These are phyloP conservation scores for Starmerella khaoyaiensis DNA, from an alignment of 805 yeast genomes.

Conservation along the genomic window DNA sequence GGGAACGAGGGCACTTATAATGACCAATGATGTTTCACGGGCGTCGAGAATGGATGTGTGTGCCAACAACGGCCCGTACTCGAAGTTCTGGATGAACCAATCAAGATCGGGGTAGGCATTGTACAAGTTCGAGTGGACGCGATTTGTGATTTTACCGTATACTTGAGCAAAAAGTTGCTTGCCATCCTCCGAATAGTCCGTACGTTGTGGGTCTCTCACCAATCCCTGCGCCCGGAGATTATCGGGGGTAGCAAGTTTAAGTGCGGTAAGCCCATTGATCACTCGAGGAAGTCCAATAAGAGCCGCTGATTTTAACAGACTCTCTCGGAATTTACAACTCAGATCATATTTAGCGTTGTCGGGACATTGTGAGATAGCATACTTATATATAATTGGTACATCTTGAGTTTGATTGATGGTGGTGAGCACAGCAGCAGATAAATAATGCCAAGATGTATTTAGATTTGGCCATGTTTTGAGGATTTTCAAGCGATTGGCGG, in stretches of 20 bases:
- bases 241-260: constrained; percentile 53
- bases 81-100: constrained; percentile 55
- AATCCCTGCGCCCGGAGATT: constrained; percentile 29
- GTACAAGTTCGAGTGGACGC: constrained; percentile 55
- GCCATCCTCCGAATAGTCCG: constrained; percentile 36
- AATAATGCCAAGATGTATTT: constrained; percentile 52
- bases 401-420: constrained; percentile 76
- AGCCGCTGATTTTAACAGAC: constrained; percentile 65
- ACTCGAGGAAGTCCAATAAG: constrained; percentile 74
- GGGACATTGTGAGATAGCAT: constrained; percentile 36
- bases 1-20: constrained; percentile 71
- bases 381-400: constrained; percentile 59
- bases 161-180: constrained; percentile 55
- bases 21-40: constrained; percentile 61
- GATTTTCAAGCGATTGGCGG: constrained; percentile 42
- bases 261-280: constrained; percentile 58
- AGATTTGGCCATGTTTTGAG: constrained; percentile 46
- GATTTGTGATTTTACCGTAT: constrained; percentile 57
- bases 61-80: constrained; percentile 67
- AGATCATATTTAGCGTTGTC: constrained; percentile 23
- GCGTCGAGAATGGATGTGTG: constrained; percentile 48
- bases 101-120: constrained; percentile 79
- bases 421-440: constrained; percentile 71
- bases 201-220: constrained; percentile 20
- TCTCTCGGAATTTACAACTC: constrained; percentile 56